Evolutionary conservation across 805 yeast species (phyloP).

Genomic region (Hanseniaspora taiwanica): DNA sequence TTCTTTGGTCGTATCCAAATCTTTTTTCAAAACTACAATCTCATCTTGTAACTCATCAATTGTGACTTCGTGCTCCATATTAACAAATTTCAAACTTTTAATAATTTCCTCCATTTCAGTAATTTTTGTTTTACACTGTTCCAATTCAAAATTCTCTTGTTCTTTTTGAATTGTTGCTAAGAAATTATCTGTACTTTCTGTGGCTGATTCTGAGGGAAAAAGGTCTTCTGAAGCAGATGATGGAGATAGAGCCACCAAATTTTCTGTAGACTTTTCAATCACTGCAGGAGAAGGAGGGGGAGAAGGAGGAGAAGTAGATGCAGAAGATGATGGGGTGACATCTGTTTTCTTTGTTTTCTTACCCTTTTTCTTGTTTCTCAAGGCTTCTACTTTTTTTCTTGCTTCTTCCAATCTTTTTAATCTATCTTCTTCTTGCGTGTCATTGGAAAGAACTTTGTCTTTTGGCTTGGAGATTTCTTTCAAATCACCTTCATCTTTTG

Average conservation of each 20-base stretch:
- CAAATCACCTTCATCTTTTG: not conserved
- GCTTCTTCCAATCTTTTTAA: conserved; percentile 64
- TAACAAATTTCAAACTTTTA: conserved; percentile 21
- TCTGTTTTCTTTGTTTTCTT: conserved; percentile 23
- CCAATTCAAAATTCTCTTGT: conserved; percentile 14
- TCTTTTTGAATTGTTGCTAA: conserved; percentile 20
- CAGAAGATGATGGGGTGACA: not conserved
- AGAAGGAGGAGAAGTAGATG: conserved; percentile 4
- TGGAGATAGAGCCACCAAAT: too few species aligned
- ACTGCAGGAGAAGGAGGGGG: conserved; percentile 8
- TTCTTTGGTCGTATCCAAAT: conserved; percentile 12
- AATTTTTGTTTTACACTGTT: conserved; percentile 26
- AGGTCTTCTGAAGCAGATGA: too few species aligned
- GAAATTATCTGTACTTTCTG: conserved; percentile 13
- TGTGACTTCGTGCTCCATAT: conserved; percentile 22
- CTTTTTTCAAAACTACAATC: conserved; percentile 18
- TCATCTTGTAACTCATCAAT: conserved; percentile 25
- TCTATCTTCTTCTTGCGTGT: conserved; percentile 24
- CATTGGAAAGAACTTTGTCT: not conserved
- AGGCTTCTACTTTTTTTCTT: conserved; percentile 55
- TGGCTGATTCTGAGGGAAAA: too few species aligned
- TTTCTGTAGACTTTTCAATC: conserved; percentile 8
- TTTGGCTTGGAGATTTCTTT: conserved; percentile 5
- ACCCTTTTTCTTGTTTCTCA: conserved; percentile 46
- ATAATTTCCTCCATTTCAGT: conserved; percentile 25